A percentile compares a stretch with the other conserved stretches of the same genome.
Conservation (phyloP, 495 filamentous ascomycete genomes). For the Symbiotaphrina buchneri region DNA sequence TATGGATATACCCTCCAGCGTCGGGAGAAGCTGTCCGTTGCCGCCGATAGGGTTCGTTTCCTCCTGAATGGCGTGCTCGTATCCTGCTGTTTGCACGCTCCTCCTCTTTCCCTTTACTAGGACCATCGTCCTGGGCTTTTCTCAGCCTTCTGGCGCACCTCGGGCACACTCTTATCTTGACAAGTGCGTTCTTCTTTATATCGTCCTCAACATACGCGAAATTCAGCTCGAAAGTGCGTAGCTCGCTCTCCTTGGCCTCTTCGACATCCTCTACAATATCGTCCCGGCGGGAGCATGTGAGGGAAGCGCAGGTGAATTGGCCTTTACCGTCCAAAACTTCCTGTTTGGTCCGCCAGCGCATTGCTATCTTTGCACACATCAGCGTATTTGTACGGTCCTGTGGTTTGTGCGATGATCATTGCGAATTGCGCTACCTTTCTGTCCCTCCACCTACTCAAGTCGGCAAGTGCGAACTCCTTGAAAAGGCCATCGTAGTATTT, state of each 20-base stretch:
- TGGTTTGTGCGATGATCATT: no score
- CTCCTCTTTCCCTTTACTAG: no score
- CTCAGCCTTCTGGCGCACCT: constrained; percentile 9
- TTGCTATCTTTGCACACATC: constrained; percentile 8
- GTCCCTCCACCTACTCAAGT: constrained; percentile 9
- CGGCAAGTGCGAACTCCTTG: constrained; percentile 12
- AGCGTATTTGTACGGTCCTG: no score
- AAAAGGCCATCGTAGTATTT: constrained; percentile 12
- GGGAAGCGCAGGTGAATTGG: constrained; percentile 8
- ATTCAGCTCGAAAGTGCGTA: constrained; percentile 8
- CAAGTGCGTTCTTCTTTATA: constrained; percentile 10
- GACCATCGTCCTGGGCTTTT: constrained; percentile 6
- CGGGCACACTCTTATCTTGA: constrained; percentile 11
- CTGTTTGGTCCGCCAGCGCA: constrained; percentile 12
- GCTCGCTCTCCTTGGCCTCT: background rate
- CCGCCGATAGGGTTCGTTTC: no score
- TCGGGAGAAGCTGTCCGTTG: no score
- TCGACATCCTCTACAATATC: constrained; percentile 10
- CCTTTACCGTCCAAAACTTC: constrained; percentile 13
- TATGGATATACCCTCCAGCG: no score
- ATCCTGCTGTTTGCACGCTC: constrained; percentile 5
- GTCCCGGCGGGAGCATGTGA: constrained; percentile 7
- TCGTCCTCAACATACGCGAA: constrained; percentile 11
- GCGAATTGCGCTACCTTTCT: no score
- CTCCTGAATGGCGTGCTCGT: no score